Evolutionary conservation across 2,329 filamentous ascomycete genomes (phyloP).

Genomic region (Fusarium piperis): DNA sequence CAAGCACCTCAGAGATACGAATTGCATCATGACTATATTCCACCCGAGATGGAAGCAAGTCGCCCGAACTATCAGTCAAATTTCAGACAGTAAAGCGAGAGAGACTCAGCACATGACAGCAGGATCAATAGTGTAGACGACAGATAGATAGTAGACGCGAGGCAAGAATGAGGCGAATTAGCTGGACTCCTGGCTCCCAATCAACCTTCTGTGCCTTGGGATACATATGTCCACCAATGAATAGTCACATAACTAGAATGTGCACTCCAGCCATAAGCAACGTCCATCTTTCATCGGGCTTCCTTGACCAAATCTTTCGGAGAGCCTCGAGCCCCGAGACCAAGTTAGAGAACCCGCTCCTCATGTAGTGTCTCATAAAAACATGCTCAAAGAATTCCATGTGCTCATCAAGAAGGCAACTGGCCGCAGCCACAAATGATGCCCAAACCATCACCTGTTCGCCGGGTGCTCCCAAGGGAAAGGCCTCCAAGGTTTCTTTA

Average conservation of each 20-base stretch:
- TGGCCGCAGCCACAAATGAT: slow-evolving; percentile 28
- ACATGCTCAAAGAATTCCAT: slow-evolving; percentile 20
- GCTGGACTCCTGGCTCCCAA: not conserved
- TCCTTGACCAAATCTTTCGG: slow-evolving; percentile 15
- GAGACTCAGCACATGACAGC: not conserved
- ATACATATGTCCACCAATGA: not conserved
- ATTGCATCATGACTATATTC: not conserved
- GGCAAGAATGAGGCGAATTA: too few species aligned
- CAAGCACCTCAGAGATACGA: not conserved
- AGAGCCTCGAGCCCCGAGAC: slow-evolving; percentile 12
- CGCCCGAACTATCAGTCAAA: not conserved
- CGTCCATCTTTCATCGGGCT: slow-evolving; percentile 18
- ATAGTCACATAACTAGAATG: slow-evolving; percentile 27
- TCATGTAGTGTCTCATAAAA: slow-evolving; percentile 7
- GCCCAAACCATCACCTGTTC: slow-evolving; percentile 33
- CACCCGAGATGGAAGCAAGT: not conserved
- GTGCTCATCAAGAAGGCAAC: slow-evolving; percentile 23
- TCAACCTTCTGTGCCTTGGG: not conserved
- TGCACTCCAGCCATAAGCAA: slow-evolving; percentile 13
- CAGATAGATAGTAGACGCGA: not conserved
- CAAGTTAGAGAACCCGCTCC: slow-evolving; percentile 28
- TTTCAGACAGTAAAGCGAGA: not conserved
- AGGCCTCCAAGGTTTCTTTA: slow-evolving; percentile 25
- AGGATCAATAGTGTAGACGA: not conserved
- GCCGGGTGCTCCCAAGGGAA: slow-evolving; percentile 14